Conservation (phyloP, 2,329 filamentous ascomycete genomes). For the Cordyceps cateniannulata region DNA sequence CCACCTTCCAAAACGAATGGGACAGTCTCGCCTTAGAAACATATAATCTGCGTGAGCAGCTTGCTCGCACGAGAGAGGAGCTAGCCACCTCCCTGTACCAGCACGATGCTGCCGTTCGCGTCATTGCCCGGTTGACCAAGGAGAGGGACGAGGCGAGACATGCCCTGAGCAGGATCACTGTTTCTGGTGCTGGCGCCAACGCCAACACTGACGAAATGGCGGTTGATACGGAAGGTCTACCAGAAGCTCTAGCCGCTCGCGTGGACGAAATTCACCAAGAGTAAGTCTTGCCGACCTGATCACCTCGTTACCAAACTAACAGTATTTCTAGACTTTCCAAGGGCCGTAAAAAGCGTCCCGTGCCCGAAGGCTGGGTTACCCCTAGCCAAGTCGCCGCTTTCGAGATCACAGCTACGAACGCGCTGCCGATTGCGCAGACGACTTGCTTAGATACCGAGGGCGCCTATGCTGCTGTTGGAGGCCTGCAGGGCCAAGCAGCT, state of each 20-base stretch:
- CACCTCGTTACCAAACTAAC: conserved; percentile 1
- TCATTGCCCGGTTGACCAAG: conserved; percentile 83
- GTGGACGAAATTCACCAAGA: conserved; percentile 75
- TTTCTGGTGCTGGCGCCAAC: conserved; percentile 43
- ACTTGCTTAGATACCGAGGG: conserved; percentile 47
- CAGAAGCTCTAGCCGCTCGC: conserved; percentile 62
- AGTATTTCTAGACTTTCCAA: conserved; percentile 65
- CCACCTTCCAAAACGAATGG: conserved; percentile 98
- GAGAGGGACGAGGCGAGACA: conserved; percentile 91
- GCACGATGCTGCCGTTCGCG: conserved; percentile 91
- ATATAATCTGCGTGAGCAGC: conserved; percentile 82
- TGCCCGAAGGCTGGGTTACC: conserved; percentile 81
- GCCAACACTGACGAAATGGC: conserved; percentile 81
- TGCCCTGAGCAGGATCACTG: conserved; percentile 77
- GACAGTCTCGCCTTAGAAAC: conserved; percentile 88
- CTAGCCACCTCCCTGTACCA: conserved; percentile 91
- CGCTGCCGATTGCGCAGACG: conserved; percentile 41
- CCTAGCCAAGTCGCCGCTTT: conserved; percentile 58
- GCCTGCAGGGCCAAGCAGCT: conserved; percentile 65
- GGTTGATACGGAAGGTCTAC: conserved; percentile 72
- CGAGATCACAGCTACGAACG: conserved; percentile 36
- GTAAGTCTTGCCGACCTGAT: conserved; percentile 45
- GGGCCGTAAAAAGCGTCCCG: conserved; percentile 79
- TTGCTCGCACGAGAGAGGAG: conserved; percentile 86
- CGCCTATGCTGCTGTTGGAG: conserved; percentile 66